A percentile compares a stretch with the other conserved stretches of the same genome.
Conservation (phyloP, 129 eudicot species). For the Lactuca sativa region DNA sequence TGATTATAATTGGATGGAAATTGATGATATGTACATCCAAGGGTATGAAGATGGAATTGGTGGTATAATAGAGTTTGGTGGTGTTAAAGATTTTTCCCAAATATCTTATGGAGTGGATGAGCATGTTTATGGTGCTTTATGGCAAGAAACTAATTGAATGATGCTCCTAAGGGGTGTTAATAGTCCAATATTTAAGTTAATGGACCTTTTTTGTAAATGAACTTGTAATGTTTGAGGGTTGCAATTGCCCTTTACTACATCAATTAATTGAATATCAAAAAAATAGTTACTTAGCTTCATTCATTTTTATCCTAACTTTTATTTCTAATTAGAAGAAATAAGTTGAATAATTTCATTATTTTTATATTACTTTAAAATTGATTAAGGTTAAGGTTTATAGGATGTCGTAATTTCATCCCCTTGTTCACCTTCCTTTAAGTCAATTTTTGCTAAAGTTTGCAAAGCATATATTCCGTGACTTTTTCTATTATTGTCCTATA, state of each 20-base stretch:
- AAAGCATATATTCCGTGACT: neutral
- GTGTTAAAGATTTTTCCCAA: conserved; percentile 34
- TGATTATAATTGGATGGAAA: conserved; percentile 56
- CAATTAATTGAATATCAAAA: conserved; percentile 2
- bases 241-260: conserved; percentile 10
- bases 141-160: conserved; percentile 42
- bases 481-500: neutral
- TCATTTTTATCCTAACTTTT: neutral
- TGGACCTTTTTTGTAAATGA: conserved; percentile 31
- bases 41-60: conserved; percentile 30
- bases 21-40: conserved; percentile 42
- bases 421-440: neutral
- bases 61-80: conserved; percentile 32
- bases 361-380: neutral
- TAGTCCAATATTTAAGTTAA: conserved; percentile 28
- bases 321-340: neutral
- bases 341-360: neutral
- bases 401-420: neutral
- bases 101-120: conserved; percentile 40
- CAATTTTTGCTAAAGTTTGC: neutral
- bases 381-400: too few species aligned
- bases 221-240: conserved; percentile 27
- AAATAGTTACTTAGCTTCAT: neutral
- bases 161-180: conserved; percentile 6
- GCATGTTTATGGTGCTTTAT: conserved; percentile 39